phyloP scores from a whole-genome alignment of 306 rosid species.

The Quercus agrifolia region DNA sequence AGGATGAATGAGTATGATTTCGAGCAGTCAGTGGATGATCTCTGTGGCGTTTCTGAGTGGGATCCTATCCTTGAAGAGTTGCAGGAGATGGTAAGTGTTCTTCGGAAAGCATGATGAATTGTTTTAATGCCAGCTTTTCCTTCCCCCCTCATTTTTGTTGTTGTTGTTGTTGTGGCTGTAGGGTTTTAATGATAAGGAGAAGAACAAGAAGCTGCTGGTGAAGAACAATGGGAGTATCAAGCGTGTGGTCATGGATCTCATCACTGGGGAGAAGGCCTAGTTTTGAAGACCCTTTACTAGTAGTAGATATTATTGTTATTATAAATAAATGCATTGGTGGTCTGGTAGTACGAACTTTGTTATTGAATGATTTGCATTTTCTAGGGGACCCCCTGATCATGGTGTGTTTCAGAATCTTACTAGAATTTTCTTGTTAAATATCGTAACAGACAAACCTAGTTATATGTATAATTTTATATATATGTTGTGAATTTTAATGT shows the following conservation, averaged over 20 bases:
- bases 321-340: not conserved
- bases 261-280: constrained; percentile 49
- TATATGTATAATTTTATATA: too few species aligned
- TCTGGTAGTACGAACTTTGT: not conserved
- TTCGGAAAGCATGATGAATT: not conserved
- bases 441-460: too few species aligned
- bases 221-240: constrained; percentile 91
- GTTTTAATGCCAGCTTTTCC: not conserved
- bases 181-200: constrained; percentile 69
- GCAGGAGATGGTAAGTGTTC: constrained; percentile 64
- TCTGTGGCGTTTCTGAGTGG: constrained; percentile 79
- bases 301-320: not conserved
- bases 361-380: too few species aligned
- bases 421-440: too few species aligned
- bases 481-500: too few species aligned
- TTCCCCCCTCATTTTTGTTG: too few species aligned
- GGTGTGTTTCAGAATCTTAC: too few species aligned
- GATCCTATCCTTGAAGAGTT: constrained; percentile 85
- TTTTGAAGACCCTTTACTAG: constrained; percentile 9
- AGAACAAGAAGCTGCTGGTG: constrained; percentile 68
- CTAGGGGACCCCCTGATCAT: too few species aligned
- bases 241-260: constrained; percentile 84
- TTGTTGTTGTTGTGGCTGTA: constrained; percentile 24
- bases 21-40: constrained; percentile 71
- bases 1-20: constrained; percentile 64